phyloP scores from a whole-genome alignment of 306 rosid genomes.

The Rubus idaeus region DNA sequence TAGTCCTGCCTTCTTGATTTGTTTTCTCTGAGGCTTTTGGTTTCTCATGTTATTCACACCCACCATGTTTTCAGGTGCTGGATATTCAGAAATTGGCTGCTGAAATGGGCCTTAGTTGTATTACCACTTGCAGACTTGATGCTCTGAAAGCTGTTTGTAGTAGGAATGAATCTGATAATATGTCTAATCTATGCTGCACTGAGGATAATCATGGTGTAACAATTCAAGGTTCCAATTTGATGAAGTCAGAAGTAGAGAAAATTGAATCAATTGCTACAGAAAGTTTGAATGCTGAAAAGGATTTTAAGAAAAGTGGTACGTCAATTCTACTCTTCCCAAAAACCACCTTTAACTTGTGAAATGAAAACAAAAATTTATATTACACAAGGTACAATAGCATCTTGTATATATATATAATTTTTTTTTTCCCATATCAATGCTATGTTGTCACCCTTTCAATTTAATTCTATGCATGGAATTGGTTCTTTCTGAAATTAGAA shows the following conservation, averaged over 20 bases:
- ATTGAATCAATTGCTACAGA: slow-evolving; percentile 34
- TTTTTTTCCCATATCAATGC: neutral
- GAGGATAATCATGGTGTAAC: slow-evolving; percentile 36
- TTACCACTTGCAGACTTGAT: slow-evolving; percentile 69
- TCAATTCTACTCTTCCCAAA: slow-evolving; percentile 18
- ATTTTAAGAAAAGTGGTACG: slow-evolving; percentile 54
- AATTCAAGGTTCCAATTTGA: slow-evolving; percentile 33
- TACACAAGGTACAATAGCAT: neutral
- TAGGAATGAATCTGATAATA: slow-evolving; percentile 39
- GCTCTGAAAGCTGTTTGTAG: slow-evolving; percentile 80
- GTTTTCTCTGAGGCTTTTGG: slow-evolving; percentile 3
- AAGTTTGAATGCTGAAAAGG: slow-evolving; percentile 37
- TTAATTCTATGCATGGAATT: neutral
- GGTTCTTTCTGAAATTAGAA: slow-evolving; percentile 5
- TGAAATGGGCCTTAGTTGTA: slow-evolving; percentile 88
- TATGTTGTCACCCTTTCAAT: neutral
- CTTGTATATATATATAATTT: neutral
- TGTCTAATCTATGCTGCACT: slow-evolving; percentile 32
- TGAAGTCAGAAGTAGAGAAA: slow-evolving; percentile 44
- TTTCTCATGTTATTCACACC: slow-evolving; percentile 7
- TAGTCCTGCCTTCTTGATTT: neutral
- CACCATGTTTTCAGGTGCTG: slow-evolving; percentile 58
- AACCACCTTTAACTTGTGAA: slow-evolving; percentile 3
- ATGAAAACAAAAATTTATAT: neutral
- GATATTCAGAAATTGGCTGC: slow-evolving; percentile 82